Conservation (phyloP, 208 protist genomes). For the Trypanosoma scelopori region DNA sequence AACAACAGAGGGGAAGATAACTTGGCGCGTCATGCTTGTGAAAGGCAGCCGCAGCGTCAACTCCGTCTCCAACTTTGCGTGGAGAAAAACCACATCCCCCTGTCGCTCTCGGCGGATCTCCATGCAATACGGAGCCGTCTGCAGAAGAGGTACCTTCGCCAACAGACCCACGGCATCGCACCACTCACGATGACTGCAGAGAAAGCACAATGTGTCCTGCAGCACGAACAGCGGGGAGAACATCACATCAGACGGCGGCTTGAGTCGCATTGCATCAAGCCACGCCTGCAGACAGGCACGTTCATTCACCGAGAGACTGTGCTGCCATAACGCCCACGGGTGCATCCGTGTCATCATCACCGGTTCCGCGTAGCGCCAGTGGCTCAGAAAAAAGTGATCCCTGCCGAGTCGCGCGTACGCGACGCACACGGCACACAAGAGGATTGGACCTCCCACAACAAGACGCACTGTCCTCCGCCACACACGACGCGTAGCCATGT, state of each 20-base stretch:
- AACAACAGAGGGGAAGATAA: constrained; percentile 40
- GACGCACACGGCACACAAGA: constrained; percentile 31
- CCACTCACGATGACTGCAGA: constrained; percentile 53
- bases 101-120: constrained; percentile 58
- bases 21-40: constrained; percentile 19
- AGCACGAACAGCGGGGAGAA: constrained; percentile 40
- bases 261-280: constrained; percentile 40
- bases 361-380: constrained; percentile 68
- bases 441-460: constrained; percentile 28
- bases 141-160: constrained; percentile 28
- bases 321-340: constrained; percentile 46
- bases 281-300: constrained; percentile 57
- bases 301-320: constrained; percentile 41
- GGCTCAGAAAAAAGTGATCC: constrained; percentile 52
- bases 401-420: constrained; percentile 31
- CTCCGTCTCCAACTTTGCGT: constrained; percentile 44
- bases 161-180: constrained; percentile 47
- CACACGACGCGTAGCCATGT: background rate
- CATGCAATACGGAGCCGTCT: constrained; percentile 36
- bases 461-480: background rate
- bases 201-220: constrained; percentile 59
- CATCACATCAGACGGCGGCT: constrained; percentile 25
- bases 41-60: constrained; percentile 46
- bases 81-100: constrained; percentile 52
- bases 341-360: constrained; percentile 31